Evolutionary conservation across 805 yeast species (phyloP).

Genomic region (Kazachstania taianensis): DNA sequence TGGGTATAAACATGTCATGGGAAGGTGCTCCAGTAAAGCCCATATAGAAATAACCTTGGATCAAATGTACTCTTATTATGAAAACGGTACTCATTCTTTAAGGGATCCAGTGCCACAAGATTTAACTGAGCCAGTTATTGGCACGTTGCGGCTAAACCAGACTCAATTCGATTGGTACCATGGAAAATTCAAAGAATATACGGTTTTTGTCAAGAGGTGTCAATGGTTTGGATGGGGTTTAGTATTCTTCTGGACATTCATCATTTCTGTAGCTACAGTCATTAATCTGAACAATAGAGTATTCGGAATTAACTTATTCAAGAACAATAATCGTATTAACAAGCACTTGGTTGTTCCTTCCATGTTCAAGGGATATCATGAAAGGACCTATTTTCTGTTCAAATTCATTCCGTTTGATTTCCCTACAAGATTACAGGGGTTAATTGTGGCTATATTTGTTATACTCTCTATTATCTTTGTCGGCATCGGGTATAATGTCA

Average conservation of each 20-base stretch:
- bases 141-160: slow-evolving; percentile 28
- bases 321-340: slow-evolving; percentile 16
- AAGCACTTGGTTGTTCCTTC: slow-evolving; percentile 24
- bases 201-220: slow-evolving; percentile 31
- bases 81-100: slow-evolving; percentile 30
- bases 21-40: slow-evolving; percentile 21
- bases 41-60: slow-evolving; percentile 2
- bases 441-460: slow-evolving; percentile 27
- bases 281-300: slow-evolving; percentile 21
- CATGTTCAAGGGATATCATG: slow-evolving; percentile 14
- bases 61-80: slow-evolving; percentile 27
- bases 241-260: slow-evolving; percentile 33
- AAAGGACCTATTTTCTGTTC: slow-evolving; percentile 14
- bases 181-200: slow-evolving; percentile 30
- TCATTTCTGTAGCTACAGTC: slow-evolving; percentile 27
- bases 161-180: slow-evolving; percentile 28
- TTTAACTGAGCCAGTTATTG: slow-evolving; percentile 13
- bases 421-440: slow-evolving; percentile 24
- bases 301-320: slow-evolving; percentile 16
- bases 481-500: slow-evolving; percentile 29
- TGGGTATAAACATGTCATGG: slow-evolving; percentile 32
- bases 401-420: slow-evolving; percentile 23
- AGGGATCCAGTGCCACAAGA: slow-evolving; percentile 18
- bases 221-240: slow-evolving; percentile 40
- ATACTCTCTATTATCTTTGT: slow-evolving; percentile 26